These are phyloP conservation scores for Debaryomyces nepalensis DNA, from an alignment of 1,139 yeast genomes.

Conservation along the genomic window DNA sequence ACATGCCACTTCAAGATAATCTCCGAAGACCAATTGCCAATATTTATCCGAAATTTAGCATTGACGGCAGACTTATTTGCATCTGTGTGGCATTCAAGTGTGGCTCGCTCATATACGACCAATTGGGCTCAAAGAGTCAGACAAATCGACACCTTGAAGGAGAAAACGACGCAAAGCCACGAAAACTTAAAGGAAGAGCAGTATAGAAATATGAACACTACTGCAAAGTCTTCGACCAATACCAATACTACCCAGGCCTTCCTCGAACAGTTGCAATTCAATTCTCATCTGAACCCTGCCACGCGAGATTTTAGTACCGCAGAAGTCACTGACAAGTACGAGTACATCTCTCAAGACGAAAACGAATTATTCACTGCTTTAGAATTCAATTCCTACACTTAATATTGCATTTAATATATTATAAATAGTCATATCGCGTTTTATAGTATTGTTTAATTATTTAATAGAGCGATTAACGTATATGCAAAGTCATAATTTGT, in stretches of 20 bases:
- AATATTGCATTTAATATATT: not conserved
- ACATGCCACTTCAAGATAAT: slow-evolving; percentile 76
- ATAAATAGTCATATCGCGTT: not conserved
- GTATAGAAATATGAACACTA: slow-evolving; percentile 15
- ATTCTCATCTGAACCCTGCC: slow-evolving; percentile 12
- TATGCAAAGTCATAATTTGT: not conserved
- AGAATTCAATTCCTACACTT: slow-evolving; percentile 49
- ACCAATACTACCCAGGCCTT: slow-evolving; percentile 34
- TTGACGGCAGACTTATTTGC: slow-evolving; percentile 75
- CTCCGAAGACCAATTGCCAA: slow-evolving; percentile 60
- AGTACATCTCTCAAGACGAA: slow-evolving; percentile 30
- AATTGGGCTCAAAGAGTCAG: slow-evolving; percentile 71
- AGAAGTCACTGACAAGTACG: slow-evolving; percentile 19
- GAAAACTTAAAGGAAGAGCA: slow-evolving; percentile 30
- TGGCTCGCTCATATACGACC: slow-evolving; percentile 54
- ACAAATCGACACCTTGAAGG: slow-evolving; percentile 56
- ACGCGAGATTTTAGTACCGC: slow-evolving; percentile 8
- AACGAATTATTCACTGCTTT: slow-evolving; percentile 33
- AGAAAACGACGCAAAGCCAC: slow-evolving; percentile 42
- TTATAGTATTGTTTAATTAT: not conserved
- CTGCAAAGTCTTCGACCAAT: slow-evolving; percentile 13
- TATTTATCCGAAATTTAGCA: slow-evolving; percentile 68
- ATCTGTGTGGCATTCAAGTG: slow-evolving; percentile 65
- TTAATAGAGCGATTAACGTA: not conserved
- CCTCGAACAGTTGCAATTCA: slow-evolving; percentile 33